Evolutionary conservation across 2,329 filamentous ascomycete genomes (phyloP).

Genomic region (Magnaporthiopsis poae): DNA sequence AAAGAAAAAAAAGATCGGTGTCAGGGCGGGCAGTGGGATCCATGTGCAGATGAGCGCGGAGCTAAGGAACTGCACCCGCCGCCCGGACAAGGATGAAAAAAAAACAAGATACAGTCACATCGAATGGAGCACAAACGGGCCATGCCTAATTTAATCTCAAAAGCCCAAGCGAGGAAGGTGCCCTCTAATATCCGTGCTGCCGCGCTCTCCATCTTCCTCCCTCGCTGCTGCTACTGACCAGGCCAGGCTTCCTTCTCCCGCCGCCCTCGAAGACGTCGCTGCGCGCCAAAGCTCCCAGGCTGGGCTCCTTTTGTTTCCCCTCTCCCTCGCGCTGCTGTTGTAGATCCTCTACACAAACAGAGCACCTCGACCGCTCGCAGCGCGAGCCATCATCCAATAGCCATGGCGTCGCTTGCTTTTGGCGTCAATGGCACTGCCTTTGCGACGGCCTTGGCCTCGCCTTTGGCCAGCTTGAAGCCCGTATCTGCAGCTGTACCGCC

Average conservation of each 20-base stretch:
- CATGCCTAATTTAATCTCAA: conserved; percentile 5
- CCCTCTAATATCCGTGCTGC: not conserved
- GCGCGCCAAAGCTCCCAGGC: not conserved
- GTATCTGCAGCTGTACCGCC: conserved; percentile 40
- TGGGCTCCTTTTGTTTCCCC: not conserved
- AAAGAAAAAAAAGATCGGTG: not conserved
- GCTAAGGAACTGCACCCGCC: not conserved
- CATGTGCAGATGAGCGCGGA: not conserved
- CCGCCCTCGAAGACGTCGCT: not conserved
- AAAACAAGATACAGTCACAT: conserved; percentile 3
- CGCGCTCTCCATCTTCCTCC: not conserved
- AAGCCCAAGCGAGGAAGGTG: not conserved
- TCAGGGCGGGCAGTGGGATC: not conserved
- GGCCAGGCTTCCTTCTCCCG: not conserved
- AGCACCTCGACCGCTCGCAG: conserved; percentile 1
- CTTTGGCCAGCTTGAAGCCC: conserved; percentile 50
- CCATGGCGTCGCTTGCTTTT: conserved; percentile 7
- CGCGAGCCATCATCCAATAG: not conserved
- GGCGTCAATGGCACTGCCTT: conserved; percentile 52
- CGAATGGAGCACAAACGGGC: conserved; percentile 5
- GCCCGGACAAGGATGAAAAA: not conserved
- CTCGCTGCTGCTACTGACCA: not conserved
- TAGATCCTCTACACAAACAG: not conserved
- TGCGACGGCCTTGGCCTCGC: conserved; percentile 56
- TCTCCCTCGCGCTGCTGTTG: not conserved